Conservation (phyloP, 1,284 basidiomycete genomes). For the Ustilago bromivora region DNA sequence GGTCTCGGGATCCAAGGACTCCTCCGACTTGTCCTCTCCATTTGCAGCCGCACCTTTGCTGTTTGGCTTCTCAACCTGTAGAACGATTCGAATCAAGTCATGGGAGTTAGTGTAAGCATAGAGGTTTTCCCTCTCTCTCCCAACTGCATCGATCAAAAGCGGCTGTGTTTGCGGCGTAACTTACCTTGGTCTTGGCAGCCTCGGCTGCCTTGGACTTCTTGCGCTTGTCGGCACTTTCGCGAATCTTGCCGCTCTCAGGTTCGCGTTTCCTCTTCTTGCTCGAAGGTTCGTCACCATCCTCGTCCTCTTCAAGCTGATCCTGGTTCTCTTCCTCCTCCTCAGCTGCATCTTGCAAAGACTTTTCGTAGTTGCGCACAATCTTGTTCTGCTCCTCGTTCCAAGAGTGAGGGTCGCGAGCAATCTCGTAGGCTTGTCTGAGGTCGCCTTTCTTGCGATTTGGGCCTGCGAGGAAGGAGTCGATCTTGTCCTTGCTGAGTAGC, state of each 20-base stretch:
- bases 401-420: constrained; percentile 82
- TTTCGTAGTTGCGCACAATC: constrained; percentile 53
- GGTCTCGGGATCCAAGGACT: constrained; percentile 75
- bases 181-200: constrained; percentile 36
- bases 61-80: constrained; percentile 27
- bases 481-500: constrained; percentile 81
- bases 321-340: constrained; percentile 73
- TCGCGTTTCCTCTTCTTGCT: constrained; percentile 65
- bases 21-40: constrained; percentile 72
- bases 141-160: neutral
- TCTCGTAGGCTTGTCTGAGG: constrained; percentile 82
- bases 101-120: neutral
- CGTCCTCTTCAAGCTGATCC: constrained; percentile 73
- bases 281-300: constrained; percentile 75
- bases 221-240: constrained; percentile 49
- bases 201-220: constrained; percentile 49
- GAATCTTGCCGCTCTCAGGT: constrained; percentile 34
- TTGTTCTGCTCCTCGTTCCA: constrained; percentile 62
- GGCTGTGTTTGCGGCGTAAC: neutral
- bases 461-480: constrained; percentile 83
- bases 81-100: neutral
- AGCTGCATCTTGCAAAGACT: constrained; percentile 75
- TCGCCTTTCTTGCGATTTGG: constrained; percentile 79
- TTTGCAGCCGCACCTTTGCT: constrained; percentile 45
- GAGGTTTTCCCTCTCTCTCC: neutral